Evolutionary conservation across 345 rosid genomes (phyloP).

Genomic region (Limnanthes douglasii): DNA sequence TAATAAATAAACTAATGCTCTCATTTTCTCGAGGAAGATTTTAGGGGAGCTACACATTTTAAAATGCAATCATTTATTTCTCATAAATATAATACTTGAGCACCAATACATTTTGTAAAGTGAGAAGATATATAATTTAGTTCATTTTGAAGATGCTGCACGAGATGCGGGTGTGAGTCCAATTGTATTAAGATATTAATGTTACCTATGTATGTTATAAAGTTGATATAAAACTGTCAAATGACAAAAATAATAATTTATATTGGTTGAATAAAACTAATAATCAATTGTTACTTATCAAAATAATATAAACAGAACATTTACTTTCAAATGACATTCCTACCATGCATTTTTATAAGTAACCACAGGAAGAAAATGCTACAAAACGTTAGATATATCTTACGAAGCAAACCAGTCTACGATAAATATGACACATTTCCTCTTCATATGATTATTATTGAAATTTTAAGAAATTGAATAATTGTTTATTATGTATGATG

Average conservation of each 20-base stretch:
- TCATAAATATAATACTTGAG: constrained; percentile 51
- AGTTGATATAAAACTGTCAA: constrained; percentile 45
- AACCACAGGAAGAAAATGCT: too few species aligned
- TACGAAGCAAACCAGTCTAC: too few species aligned
- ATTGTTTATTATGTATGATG: too few species aligned
- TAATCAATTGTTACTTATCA: too few species aligned
- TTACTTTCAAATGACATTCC: too few species aligned
- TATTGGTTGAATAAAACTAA: too few species aligned
- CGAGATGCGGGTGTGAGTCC: constrained; percentile 51
- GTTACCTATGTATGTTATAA: constrained; percentile 28
- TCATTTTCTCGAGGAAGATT: constrained; percentile 22
- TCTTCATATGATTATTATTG: too few species aligned
- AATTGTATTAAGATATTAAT: constrained; percentile 34
- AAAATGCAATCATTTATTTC: constrained; percentile 59
- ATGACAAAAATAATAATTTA: constrained; percentile 3
- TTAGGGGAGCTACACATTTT: constrained; percentile 34
- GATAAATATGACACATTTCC: too few species aligned
- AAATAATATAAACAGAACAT: too few species aligned
- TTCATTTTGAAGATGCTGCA: constrained; percentile 53
- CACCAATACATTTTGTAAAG: constrained; percentile 63
- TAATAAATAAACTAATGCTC: constrained; percentile 7
- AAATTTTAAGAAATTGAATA: too few species aligned
- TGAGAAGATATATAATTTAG: constrained; percentile 35
- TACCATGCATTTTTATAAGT: too few species aligned
- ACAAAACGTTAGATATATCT: too few species aligned